These are phyloP conservation scores for Kwoniella dejecticola DNA, from an alignment of 768 basidiomycete genomes.

Conservation along the genomic window DNA sequence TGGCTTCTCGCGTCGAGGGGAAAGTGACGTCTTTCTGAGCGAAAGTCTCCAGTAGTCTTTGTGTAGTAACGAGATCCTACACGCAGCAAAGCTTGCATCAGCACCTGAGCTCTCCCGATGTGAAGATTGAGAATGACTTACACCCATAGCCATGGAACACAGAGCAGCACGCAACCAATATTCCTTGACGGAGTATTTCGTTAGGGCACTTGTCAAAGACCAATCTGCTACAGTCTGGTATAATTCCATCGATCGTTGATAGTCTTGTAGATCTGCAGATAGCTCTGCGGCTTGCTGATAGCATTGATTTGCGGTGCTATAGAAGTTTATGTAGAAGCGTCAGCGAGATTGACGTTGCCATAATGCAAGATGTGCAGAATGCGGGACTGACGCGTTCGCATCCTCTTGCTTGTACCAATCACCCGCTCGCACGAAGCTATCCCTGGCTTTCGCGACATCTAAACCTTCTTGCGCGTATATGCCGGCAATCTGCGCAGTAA, in stretches of 20 bases:
- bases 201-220: slow-evolving; percentile 75
- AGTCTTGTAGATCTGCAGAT: slow-evolving; percentile 85
- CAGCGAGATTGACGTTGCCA: neutral
- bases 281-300: slow-evolving; percentile 96
- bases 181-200: slow-evolving; percentile 98
- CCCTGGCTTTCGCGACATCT: slow-evolving; percentile 74
- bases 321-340: neutral
- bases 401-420: slow-evolving; percentile 99
- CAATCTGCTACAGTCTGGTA: slow-evolving; percentile 89
- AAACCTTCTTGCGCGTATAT: slow-evolving; percentile 76
- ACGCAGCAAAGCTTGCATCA: too few species aligned
- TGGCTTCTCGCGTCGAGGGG: slow-evolving; percentile 83
- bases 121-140: slow-evolving; percentile 57
- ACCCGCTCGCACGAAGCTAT: slow-evolving; percentile 85
- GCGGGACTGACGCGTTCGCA: slow-evolving; percentile 88
- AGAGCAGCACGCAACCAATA: slow-evolving; percentile 87
- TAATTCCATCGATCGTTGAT: slow-evolving; percentile 75
- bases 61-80: slow-evolving; percentile 81
- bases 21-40: slow-evolving; percentile 81
- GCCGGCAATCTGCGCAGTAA: slow-evolving; percentile 72
- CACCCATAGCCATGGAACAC: slow-evolving; percentile 84
- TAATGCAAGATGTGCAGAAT: neutral
- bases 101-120: too few species aligned
- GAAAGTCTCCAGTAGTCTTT: slow-evolving; percentile 76
- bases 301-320: slow-evolving; percentile 89